phyloP scores from a whole-genome alignment of 768 basidiomycete genomes.

The Punctularia strigosozonata region DNA sequence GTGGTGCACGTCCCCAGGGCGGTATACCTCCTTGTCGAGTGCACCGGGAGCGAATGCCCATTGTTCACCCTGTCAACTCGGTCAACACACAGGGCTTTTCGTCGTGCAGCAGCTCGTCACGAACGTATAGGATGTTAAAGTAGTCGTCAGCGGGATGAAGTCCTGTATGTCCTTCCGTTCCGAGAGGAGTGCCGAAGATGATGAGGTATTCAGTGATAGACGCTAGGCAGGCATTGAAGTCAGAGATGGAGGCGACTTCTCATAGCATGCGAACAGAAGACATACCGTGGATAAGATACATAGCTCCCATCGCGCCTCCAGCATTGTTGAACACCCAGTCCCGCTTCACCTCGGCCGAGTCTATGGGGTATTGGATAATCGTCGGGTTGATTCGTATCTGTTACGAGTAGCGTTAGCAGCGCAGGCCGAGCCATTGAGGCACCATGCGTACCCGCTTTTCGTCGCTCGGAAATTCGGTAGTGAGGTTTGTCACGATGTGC shows the following conservation, averaged over 20 bases:
- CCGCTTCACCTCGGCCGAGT: slow-evolving; percentile 60
- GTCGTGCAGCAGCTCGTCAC: no score
- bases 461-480: slow-evolving; percentile 50
- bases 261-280: no score
- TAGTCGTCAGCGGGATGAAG: slow-evolving; percentile 96
- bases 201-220: slow-evolving; percentile 95
- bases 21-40: slow-evolving; percentile 78
- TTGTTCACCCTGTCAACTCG: no score
- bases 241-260: no score
- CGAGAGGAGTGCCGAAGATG: slow-evolving; percentile 91
- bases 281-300: slow-evolving; percentile 97
- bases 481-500: slow-evolving; percentile 76
- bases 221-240: no score
- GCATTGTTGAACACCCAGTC: slow-evolving; percentile 99
- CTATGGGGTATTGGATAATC: no score
- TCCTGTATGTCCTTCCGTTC: slow-evolving; percentile 94
- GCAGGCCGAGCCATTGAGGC: no score
- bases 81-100: no score
- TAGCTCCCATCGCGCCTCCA: slow-evolving; percentile 95
- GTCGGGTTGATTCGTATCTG: slow-evolving; percentile 44
- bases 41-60: slow-evolving; percentile 83
- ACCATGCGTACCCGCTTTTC: no score
- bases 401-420: no score
- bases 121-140: slow-evolving; percentile 86
- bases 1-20: slow-evolving; percentile 74